Conservation (phyloP, 495 filamentous ascomycete genomes). For the Tuber magnatum region DNA sequence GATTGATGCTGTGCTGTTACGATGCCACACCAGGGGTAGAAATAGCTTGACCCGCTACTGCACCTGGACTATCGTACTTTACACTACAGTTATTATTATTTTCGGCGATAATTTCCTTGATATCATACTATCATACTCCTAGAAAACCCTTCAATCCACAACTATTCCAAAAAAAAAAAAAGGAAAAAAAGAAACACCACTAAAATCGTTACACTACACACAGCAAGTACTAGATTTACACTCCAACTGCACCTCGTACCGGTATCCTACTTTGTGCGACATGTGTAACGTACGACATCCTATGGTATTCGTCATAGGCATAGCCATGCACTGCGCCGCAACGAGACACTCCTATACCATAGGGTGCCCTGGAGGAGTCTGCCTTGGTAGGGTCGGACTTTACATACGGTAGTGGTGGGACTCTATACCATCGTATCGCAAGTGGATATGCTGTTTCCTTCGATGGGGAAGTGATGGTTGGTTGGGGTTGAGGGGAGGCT, state of each 20-base stretch:
- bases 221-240: neutral
- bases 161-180: too few relatives aligned
- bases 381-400: neutral
- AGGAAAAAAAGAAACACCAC: too few relatives aligned
- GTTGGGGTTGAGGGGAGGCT: neutral
- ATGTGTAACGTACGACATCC: neutral
- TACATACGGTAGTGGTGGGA: neutral
- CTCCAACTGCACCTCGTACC: neutral
- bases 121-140: too few relatives aligned
- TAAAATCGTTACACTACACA: neutral
- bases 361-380: neutral
- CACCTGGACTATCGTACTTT: too few relatives aligned
- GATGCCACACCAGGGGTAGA: too few relatives aligned
- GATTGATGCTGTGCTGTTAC: too few relatives aligned
- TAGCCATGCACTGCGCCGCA: neutral
- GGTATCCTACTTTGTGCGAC: neutral
- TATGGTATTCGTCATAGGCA: conserved; percentile 2
- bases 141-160: too few relatives aligned
- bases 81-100: too few relatives aligned
- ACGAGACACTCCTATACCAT: neutral
- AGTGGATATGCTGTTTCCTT: neutral
- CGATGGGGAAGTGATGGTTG: neutral
- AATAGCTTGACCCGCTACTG: too few relatives aligned
- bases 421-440: neutral
- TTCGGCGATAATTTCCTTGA: too few relatives aligned